Conservation (phyloP, 805 yeast species). For the Suhomyces tanzawaensis region DNA sequence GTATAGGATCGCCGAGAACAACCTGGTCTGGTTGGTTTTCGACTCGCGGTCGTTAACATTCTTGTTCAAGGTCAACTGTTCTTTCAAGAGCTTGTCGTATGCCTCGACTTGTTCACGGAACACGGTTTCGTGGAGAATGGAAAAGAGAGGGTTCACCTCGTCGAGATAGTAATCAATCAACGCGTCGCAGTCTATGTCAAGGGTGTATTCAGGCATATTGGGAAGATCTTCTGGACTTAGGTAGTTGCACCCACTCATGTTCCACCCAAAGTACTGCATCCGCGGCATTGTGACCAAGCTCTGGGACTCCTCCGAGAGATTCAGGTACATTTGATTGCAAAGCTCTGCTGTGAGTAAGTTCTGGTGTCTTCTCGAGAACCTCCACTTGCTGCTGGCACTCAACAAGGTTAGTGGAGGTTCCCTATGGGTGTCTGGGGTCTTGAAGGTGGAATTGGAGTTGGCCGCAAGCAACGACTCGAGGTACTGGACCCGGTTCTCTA, state of each 20-base stretch:
- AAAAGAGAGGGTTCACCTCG: slow-evolving; percentile 52
- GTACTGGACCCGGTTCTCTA: slow-evolving; percentile 42
- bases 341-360: slow-evolving; percentile 39
- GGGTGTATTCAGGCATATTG: slow-evolving; percentile 23
- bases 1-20: slow-evolving; percentile 52
- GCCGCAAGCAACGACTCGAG: slow-evolving; percentile 31
- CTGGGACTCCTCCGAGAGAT: slow-evolving; percentile 33
- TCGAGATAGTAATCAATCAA: slow-evolving; percentile 43
- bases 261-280: slow-evolving; percentile 65
- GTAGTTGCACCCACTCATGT: slow-evolving; percentile 58
- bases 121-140: slow-evolving; percentile 52
- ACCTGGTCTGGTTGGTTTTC: slow-evolving; percentile 36
- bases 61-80: slow-evolving; percentile 9
- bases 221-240: slow-evolving; percentile 35
- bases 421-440: slow-evolving; percentile 12
- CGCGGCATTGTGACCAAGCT: slow-evolving; percentile 46
- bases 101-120: slow-evolving; percentile 48
- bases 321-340: slow-evolving; percentile 30
- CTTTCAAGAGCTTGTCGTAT: slow-evolving; percentile 15
- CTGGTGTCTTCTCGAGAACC: slow-evolving; percentile 48
- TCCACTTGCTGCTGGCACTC: slow-evolving; percentile 42
- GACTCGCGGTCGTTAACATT: slow-evolving; percentile 18
- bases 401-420: slow-evolving; percentile 12
- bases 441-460: slow-evolving; percentile 12
- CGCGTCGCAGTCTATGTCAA: slow-evolving; percentile 9